These are phyloP conservation scores for Daldinia grandis DNA, from an alignment of 495 filamentous ascomycete species.

Conservation along the genomic window DNA sequence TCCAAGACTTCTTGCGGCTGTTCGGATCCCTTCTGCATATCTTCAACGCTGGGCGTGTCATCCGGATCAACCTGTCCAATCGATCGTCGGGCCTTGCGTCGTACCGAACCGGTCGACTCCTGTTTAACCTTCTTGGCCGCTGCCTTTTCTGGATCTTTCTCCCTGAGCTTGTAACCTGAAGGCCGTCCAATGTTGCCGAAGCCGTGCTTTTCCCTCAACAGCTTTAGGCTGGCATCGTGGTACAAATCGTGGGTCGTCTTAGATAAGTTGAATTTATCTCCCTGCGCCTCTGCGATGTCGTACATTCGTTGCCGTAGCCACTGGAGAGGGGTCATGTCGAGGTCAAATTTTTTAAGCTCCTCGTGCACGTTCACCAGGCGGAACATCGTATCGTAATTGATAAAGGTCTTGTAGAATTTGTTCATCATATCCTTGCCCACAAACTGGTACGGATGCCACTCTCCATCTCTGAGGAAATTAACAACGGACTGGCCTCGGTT, in stretches of 20 bases:
- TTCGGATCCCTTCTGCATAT: slow-evolving; percentile 22
- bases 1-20: slow-evolving; percentile 34
- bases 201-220: slow-evolving; percentile 53
- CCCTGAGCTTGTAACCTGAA: slow-evolving; percentile 47
- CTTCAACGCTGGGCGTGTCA: slow-evolving; percentile 27
- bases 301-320: slow-evolving; percentile 59
- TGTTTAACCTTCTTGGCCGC: slow-evolving; percentile 40
- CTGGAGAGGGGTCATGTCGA: slow-evolving; percentile 55
- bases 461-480: slow-evolving; percentile 51
- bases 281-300: slow-evolving; percentile 48
- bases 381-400: slow-evolving; percentile 59
- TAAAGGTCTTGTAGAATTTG: slow-evolving; percentile 47
- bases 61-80: slow-evolving; percentile 42
- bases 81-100: slow-evolving; percentile 39
- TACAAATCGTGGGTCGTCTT: slow-evolving; percentile 53
- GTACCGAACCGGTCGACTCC: slow-evolving; percentile 20
- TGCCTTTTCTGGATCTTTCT: slow-evolving; percentile 32
- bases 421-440: slow-evolving; percentile 53
- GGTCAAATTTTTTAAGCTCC: slow-evolving; percentile 56
- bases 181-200: slow-evolving; percentile 59
- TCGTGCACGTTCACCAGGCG: slow-evolving; percentile 56
- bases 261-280: slow-evolving; percentile 54
- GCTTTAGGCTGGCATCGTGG: slow-evolving; percentile 53
- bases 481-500: slow-evolving; percentile 56
- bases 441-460: slow-evolving; percentile 60